Evolutionary conservation across 2,329 filamentous ascomycete species (phyloP), one percentile per base, ranked within the genome.

Genomic region (Sclerotinia glacialis): DNA sequence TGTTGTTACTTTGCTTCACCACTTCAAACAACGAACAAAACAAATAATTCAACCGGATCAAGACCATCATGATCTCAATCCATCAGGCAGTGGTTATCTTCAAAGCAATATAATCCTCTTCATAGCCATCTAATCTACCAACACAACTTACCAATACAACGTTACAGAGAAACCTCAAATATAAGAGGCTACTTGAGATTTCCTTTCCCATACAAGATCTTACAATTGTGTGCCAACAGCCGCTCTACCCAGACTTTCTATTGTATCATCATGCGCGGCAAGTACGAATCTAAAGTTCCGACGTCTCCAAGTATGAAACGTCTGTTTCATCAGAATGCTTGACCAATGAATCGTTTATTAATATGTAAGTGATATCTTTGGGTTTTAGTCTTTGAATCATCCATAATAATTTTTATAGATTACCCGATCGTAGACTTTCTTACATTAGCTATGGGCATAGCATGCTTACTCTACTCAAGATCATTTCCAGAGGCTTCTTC

Each of bases 311-410:
- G 26, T 58, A 31, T 26, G 34, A 55, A 5, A 14, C 28, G 42
- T 49, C 42, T 37, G 62, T 59, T 65, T 65, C 52, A 59, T 46
- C 31, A 52, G 62, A 59, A 65, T 31, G 62, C 18, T 56, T 26
- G n/a, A 40, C 52, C 37, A 49, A 64, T 52, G 46, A 21, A 40
- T 37, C 8, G 7, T 26, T 3, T 5, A 47, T 18, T 49, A 26
- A 44, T 14, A 60, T 12, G n/a, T 23, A 11, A 49, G 28, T 37
- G 12, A 37, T 12, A 21, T 49, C 26, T 59, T 59, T 42, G 28
- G 6, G 34, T 21, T 11, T 50, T 58, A 49, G 62, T 59, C 59
- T 65, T 37, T 40, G 18, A 26, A n/a, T 47, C 49, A 47, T 34
- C 52, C 9, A 37, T 31, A 49, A 58, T 44, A 37, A 28, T 37